Base-by-base conservation (phyloP, 805 yeast genomes). In the Maudiozyma pseudohumilis region DNA sequence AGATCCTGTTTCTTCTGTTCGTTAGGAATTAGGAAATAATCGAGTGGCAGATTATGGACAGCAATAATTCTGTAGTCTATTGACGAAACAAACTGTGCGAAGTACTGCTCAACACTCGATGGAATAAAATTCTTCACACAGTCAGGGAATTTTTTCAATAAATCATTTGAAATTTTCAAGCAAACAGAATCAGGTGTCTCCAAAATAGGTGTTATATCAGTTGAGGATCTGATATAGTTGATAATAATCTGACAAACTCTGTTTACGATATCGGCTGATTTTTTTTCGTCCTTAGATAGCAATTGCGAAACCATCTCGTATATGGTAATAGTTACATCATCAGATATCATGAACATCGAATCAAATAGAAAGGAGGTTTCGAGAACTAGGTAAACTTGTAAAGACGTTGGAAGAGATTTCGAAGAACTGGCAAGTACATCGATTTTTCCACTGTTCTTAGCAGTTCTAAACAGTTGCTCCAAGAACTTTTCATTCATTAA, bases 21-120 rank as follows among this genome's bases (percentile, higher is more conserved):
- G 1, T 36, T 32, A 3, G 34, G 9, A 6, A 59, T 6, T 1
- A 62, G 19, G 34, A 63, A 65, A 2, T 69, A 55, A 38, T 63
- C 68, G 10, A 63, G 58, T 19, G 60, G 68, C 33, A 75, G 48
- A 1, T 74, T 65, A 45, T 72, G 74, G 0, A 74, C 69, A 19
- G 73, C 48, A 0, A 77, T 50, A 16, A 74, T 41, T 29, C 63
- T 53, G 9, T 61, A 51, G 40, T 65, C 68, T 24, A 64, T 44
- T 2, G 27, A 20, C 1, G 54, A 50, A 11, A 65, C 58, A 52
- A 61, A 56, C 5, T 53, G 46, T 0, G 31, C 37, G 18, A 59
- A 39, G 31, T 57, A 50, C 1, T 25, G 32, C 4, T 40, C 33
- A 2, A 53, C 35, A 7, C 51, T 41, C 8, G 45, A 42, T 0